A percentile compares a stretch with the other conserved stretches of the same genome.
Evolutionary conservation across 2,329 filamentous ascomycete genomes (phyloP).

Genomic region (Curvularia lunata): DNA sequence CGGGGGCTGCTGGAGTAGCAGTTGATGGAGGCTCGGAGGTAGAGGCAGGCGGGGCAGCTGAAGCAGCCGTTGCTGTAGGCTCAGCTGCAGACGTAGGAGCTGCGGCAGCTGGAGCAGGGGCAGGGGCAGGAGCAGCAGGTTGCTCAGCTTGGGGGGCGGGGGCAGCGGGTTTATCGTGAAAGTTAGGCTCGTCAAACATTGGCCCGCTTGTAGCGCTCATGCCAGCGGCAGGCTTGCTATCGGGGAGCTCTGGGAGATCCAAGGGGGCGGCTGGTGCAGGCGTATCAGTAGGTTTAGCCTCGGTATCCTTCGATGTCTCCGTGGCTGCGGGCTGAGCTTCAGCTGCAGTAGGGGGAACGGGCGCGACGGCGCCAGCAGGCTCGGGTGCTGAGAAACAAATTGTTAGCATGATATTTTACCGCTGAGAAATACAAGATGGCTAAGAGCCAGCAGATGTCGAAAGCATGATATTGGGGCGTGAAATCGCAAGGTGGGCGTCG

Average conservation of each 20-base stretch:
- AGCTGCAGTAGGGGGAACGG: conserved; percentile 38
- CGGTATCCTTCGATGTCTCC: conserved; percentile 23
- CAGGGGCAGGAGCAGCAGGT: conserved; percentile 13
- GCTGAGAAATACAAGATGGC: conserved; percentile 6
- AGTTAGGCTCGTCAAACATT: conserved; percentile 42
- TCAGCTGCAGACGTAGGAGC: not conserved
- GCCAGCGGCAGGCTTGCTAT: conserved; percentile 40
- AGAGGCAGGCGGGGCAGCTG: not conserved
- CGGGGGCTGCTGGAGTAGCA: not conserved
- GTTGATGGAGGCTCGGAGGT: not conserved
- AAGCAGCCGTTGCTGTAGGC: not conserved
- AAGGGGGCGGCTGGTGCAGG: conserved; percentile 24
- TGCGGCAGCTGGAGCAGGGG: not conserved
- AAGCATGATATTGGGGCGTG: conserved; percentile 6
- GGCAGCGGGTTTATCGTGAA: conserved; percentile 25
- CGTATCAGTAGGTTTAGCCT: conserved; percentile 25
- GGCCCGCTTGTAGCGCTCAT: conserved; percentile 51
- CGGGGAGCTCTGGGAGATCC: conserved; percentile 33
- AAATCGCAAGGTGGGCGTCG: not conserved
- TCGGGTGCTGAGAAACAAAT: conserved; percentile 38
- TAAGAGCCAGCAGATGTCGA: not conserved
- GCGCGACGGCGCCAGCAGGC: conserved; percentile 40
- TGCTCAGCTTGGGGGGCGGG: conserved; percentile 9
- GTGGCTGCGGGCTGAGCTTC: conserved; percentile 31
- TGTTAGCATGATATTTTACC: conserved; percentile 34